A percentile compares a stretch with the other conserved stretches of the same genome.
phyloP scores from a whole-genome alignment of 768 basidiomycete species.

The Podaxis sp. region DNA sequence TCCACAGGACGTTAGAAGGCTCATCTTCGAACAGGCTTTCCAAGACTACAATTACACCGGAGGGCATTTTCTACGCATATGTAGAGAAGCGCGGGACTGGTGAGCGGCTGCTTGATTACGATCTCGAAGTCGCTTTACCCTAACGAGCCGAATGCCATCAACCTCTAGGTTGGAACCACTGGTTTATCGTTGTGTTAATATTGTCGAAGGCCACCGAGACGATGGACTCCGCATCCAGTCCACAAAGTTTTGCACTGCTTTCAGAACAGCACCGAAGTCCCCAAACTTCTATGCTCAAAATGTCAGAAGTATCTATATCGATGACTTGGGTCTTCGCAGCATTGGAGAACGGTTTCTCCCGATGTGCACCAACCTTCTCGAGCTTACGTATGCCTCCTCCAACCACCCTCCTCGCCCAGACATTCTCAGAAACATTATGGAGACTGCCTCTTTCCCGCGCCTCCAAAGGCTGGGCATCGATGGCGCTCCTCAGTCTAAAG shows the following conservation, averaged over 20 bases:
- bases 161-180: not conserved
- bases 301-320: conserved; percentile 3
- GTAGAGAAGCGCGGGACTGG: not conserved
- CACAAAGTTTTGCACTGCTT: not conserved
- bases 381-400: conserved; percentile 1
- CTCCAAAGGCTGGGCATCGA: conserved; percentile 4
- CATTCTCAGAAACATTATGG: not conserved
- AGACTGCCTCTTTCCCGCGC: not conserved
- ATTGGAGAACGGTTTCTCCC: not conserved
- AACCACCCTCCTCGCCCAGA: not conserved
- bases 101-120: not conserved
- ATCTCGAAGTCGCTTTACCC: not conserved
- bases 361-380: not conserved
- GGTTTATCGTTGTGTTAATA: conserved; percentile 2
- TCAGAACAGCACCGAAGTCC: not conserved
- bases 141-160: not conserved
- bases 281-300: not conserved
- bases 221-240: not conserved
- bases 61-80: not conserved
- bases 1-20: not conserved
- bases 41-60: conserved; percentile 1
- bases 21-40: conserved; percentile 1
- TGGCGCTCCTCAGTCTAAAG: not conserved
- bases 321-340: not conserved
- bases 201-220: not conserved